These are phyloP conservation scores for Zygoascus meyerae DNA, from an alignment of 1,139 yeast genomes.

Conservation along the genomic window DNA sequence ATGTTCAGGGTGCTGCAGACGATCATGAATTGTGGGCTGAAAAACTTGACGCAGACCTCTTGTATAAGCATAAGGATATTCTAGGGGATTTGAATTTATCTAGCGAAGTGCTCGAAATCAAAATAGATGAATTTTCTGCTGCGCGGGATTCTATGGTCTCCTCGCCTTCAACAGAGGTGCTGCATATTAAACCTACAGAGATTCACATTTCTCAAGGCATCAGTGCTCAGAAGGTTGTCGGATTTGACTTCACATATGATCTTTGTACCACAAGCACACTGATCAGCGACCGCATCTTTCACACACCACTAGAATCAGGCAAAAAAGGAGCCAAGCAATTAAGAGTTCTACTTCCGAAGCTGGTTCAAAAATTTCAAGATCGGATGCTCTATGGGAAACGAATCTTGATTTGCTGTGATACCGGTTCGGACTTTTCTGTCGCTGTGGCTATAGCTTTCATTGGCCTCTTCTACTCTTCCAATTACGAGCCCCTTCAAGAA, in stretches of 20 bases:
- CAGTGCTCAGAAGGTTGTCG: no score
- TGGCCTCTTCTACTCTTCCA: slow-evolving; percentile 41
- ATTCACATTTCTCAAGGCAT: no score
- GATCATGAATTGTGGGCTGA: slow-evolving; percentile 86
- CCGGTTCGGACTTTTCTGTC: slow-evolving; percentile 60
- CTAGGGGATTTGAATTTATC: slow-evolving; percentile 37
- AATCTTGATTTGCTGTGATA: slow-evolving; percentile 50
- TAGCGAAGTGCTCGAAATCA: slow-evolving; percentile 37
- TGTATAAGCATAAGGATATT: slow-evolving; percentile 48
- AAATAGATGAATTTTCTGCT: slow-evolving; percentile 23
- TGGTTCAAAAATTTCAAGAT: slow-evolving; percentile 29
- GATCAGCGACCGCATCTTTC: not conserved
- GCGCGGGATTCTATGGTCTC: not conserved
- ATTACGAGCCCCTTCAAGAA: slow-evolving; percentile 34
- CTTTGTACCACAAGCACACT: not conserved
- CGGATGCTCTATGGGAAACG: slow-evolving; percentile 15
- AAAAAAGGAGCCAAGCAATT: slow-evolving; percentile 61
- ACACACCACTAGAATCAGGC: slow-evolving; percentile 36
- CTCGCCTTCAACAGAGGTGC: no score
- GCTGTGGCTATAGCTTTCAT: slow-evolving; percentile 53
- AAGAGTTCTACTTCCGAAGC: slow-evolving; percentile 39
- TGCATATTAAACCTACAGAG: no score
- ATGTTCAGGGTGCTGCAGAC: slow-evolving; percentile 91
- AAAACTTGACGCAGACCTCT: slow-evolving; percentile 46
- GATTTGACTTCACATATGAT: no score